Evolutionary conservation across 768 basidiomycete species (phyloP), one percentile per base, ranked within the genome.

Genomic region (Phanerochaete carnosa): DNA sequence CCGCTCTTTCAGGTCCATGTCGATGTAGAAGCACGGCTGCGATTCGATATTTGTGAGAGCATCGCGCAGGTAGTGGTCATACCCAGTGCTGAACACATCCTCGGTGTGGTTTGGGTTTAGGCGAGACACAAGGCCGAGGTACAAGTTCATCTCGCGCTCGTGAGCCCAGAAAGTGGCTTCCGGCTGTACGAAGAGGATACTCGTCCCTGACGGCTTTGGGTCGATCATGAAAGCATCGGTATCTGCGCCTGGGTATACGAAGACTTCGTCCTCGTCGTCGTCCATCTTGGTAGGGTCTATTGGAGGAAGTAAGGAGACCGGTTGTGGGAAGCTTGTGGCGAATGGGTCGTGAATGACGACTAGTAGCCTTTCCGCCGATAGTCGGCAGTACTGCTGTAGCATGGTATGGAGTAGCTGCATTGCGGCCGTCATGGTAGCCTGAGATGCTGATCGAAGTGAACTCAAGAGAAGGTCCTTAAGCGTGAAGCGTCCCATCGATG

Each of bases 391-490:
- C 29, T 83, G 79, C 39, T 80, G 70, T 9, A 96, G 79, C 70
- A 96, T 79, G 0, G 91, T 87, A 62, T 88, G 86, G 5, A 96
- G 75, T 9, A 98, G 79, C 65, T 92, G 90, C 55, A 97, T 76
- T 2, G 94, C 92, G 11, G 92, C 85, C 0, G 89, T 87, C 1
- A 83, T 81, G 0, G 92, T 85, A 0, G 84, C 72, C 60, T 86
- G 83, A 11, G 81, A 83, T 56, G 76, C 76, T 5, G 92, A 94
- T 25, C 83, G 79, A 25, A 97, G 75, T 69, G 94, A 94, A 47
- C 92, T 82, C 52, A 92, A 67, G 8, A 98, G 75, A 33, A 98
- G 80, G 67, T 98, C 96, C 70, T 93, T 94, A 43, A 98, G 79
- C 4, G 93, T 95, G 77, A 94, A 98, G 19, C 94, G 85, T 13